Percentiles rank a stretch among this genome's conserved stretches.
phyloP scores from a whole-genome alignment of 495 filamentous ascomycete species.

The Daldinia childiae region DNA sequence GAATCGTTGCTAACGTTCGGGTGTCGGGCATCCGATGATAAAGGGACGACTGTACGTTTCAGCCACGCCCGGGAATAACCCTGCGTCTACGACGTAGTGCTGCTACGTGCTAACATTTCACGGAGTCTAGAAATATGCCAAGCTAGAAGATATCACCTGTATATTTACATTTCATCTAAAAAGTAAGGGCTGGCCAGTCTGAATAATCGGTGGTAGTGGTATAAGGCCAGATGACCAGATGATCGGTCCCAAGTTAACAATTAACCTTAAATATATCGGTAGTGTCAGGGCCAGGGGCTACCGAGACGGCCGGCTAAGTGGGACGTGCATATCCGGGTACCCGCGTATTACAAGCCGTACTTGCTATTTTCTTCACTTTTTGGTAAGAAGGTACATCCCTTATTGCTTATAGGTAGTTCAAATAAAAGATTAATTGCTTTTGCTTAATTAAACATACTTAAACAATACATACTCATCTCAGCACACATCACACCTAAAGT shows the following conservation, averaged over 20 bases:
- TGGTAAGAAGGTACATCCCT: background rate
- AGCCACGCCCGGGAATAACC: conserved; percentile 21
- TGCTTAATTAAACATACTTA: no score
- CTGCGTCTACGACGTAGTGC: conserved; percentile 13
- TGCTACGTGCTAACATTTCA: conserved; percentile 2
- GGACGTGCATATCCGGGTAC: conserved; percentile 19
- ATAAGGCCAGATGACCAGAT: conserved; percentile 12
- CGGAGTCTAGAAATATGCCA: background rate
- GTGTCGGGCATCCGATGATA: conserved; percentile 32
- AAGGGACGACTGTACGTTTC: conserved; percentile 32
- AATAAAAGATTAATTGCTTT: no score
- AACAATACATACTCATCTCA: no score
- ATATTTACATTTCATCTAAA: background rate
- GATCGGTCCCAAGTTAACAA: conserved; percentile 3
- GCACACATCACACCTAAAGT: no score
- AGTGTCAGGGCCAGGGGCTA: conserved; percentile 2
- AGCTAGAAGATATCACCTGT: background rate
- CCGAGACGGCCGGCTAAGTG: conserved; percentile 6
- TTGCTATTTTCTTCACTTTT: background rate
- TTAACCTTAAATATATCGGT: conserved; percentile 38
- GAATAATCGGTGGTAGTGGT: background rate
- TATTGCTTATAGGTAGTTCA: background rate
- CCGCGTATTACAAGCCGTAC: conserved; percentile 1
- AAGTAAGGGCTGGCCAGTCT: background rate
- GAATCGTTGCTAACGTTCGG: conserved; percentile 18